Conservation (phyloP, 2,329 filamentous ascomycete genomes). For the Fusarium transvaalense region DNA sequence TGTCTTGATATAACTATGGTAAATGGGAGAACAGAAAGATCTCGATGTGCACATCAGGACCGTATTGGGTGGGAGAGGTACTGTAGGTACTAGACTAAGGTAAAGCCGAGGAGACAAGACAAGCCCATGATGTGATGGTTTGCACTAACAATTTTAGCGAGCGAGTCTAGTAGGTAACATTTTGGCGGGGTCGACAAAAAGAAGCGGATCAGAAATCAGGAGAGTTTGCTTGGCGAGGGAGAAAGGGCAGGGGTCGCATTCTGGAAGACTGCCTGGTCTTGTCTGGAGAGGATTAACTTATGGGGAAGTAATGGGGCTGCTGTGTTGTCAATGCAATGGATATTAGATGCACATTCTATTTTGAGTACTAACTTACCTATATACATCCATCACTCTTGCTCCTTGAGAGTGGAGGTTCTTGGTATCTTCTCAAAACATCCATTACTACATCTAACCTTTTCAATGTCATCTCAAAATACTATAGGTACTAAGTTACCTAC, state of each 20-base stretch:
- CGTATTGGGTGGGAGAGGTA: conserved; percentile 15
- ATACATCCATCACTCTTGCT: neutral
- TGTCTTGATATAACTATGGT: conserved; percentile 22
- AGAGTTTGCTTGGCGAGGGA: conserved; percentile 5
- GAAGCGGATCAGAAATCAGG: conserved; percentile 31
- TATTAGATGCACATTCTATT: neutral
- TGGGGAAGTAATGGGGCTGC: neutral
- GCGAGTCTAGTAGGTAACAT: conserved; percentile 21
- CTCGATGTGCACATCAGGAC: conserved; percentile 39
- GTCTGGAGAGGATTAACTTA: neutral
- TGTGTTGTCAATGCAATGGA: neutral
- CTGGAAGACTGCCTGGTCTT: no score
- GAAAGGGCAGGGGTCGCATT: conserved; percentile 18
- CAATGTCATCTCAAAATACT: conserved; percentile 1
- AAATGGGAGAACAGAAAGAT: conserved; percentile 28
- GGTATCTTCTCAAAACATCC: neutral
- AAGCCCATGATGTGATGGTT: conserved; percentile 33
- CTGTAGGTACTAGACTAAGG: no score
- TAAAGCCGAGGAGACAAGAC: conserved; percentile 18
- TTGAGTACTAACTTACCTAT: neutral
- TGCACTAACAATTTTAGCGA: conserved; percentile 32
- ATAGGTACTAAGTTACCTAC: no score
- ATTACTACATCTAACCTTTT: neutral
- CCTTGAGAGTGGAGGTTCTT: no score
- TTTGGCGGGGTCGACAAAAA: conserved; percentile 45